These are phyloP conservation scores for Phytophthora vignae DNA, from an alignment of 352 stramenopile species.

Conservation along the genomic window DNA sequence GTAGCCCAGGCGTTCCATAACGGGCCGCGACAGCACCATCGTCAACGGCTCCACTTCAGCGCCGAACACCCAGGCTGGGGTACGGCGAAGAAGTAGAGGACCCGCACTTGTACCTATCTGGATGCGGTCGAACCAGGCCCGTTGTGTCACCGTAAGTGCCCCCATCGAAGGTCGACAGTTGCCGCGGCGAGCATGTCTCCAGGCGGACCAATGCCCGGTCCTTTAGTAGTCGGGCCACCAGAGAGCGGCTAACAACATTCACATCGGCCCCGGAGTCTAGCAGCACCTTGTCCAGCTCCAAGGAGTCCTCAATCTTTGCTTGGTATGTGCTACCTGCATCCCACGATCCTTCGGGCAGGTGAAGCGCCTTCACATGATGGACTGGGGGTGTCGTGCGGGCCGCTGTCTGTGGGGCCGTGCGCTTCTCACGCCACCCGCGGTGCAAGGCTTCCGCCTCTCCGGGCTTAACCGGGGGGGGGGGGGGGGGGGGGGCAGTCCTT, in stretches of 20 bases:
- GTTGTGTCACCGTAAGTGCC: too few relatives aligned
- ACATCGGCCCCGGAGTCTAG: conserved; percentile 10
- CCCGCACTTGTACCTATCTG: too few relatives aligned
- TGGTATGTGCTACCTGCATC: neutral
- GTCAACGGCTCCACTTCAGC: neutral
- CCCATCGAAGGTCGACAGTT: too few relatives aligned
- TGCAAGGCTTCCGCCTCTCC: conserved; percentile 5
- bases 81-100: neutral
- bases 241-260: conserved; percentile 1
- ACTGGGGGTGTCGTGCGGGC: neutral
- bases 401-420: neutral
- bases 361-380: conserved; percentile 1
- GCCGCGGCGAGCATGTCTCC: too few relatives aligned
- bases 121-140: too few relatives aligned
- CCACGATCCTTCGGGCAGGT: neutral
- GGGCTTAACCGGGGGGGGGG: neutral
- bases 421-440: conserved; percentile 15
- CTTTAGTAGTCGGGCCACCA: neutral
- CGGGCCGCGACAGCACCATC: neutral
- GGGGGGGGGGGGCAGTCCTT: conserved; percentile 20
- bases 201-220: too few relatives aligned
- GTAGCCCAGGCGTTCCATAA: neutral
- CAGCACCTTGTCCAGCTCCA: conserved; percentile 7
- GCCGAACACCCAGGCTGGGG: neutral
- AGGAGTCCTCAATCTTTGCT: neutral